A percentile compares a stretch with the other conserved stretches of the same genome.
Conservation (phyloP, 2,329 filamentous ascomycete genomes). For the Colletotrichum sp. region DNA sequence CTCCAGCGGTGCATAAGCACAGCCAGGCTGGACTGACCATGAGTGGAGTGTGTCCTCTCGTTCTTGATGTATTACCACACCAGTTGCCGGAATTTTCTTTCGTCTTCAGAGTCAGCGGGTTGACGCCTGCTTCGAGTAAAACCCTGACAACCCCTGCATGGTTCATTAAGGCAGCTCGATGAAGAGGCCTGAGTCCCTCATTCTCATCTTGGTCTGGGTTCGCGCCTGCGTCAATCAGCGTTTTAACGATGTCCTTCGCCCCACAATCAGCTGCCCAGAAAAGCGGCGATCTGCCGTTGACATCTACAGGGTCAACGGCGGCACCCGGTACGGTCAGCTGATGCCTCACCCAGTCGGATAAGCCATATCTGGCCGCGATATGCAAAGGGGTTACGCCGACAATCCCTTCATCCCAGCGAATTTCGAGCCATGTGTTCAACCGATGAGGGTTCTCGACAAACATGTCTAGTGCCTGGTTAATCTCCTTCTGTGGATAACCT, state of each 20-base stretch:
- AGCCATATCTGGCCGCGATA: neutral
- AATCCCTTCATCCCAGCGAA: neutral
- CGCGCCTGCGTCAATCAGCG: too few relatives aligned
- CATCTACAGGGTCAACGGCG: constrained; percentile 21
- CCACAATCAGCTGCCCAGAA: constrained; percentile 30
- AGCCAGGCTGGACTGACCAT: too few relatives aligned
- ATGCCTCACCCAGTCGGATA: constrained; percentile 17
- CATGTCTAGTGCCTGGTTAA: neutral
- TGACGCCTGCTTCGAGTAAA: too few relatives aligned
- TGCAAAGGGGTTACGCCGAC: neutral
- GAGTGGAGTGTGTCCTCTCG: too few relatives aligned
- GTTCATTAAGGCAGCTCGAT: too few relatives aligned
- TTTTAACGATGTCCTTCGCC: constrained; percentile 19
- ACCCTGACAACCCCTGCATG: too few relatives aligned
- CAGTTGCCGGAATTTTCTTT: too few relatives aligned
- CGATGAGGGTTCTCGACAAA: neutral
- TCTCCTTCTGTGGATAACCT: constrained; percentile 20
- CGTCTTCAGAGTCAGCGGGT: too few relatives aligned
- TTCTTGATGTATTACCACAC: too few relatives aligned
- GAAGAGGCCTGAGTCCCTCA: too few relatives aligned
- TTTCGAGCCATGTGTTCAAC: neutral
- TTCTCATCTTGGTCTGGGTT: too few relatives aligned
- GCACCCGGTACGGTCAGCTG: constrained; percentile 1
- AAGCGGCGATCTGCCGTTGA: constrained; percentile 23
- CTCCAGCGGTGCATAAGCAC: too few relatives aligned